Evolutionary conservation across 805 yeast species (phyloP).

Genomic region (Grigorovia jiainica): DNA sequence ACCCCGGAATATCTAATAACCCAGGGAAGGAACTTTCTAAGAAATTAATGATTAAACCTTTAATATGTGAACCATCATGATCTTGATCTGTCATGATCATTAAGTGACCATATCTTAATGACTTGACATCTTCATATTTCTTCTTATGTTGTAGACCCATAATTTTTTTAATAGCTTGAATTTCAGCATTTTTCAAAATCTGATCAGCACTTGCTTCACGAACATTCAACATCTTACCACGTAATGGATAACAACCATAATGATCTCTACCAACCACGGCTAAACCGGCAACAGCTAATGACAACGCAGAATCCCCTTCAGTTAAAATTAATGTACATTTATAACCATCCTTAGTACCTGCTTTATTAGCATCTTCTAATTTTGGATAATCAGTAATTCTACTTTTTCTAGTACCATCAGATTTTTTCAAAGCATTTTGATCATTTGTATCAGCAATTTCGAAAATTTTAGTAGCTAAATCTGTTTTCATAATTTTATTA

Average conservation of each 20-base stretch:
- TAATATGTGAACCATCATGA: conserved; percentile 97
- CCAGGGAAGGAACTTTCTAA: conserved; percentile 94
- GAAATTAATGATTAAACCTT: conserved; percentile 89
- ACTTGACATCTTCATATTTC: conserved; percentile 59
- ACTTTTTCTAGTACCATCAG: conserved; percentile 76
- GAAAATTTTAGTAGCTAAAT: conserved; percentile 55
- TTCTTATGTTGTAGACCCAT: conserved; percentile 93
- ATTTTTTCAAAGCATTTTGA: conserved; percentile 74
- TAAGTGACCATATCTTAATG: conserved; percentile 86
- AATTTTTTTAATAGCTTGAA: conserved; percentile 89
- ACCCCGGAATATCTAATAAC: conserved; percentile 79
- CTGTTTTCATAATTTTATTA: conserved; percentile 63
- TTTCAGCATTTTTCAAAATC: conserved; percentile 84
- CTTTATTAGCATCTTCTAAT: conserved; percentile 90
- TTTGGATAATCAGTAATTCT: conserved; percentile 85
- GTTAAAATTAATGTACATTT: conserved; percentile 90
- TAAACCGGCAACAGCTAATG: conserved; percentile 86
- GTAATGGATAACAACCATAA: conserved; percentile 89
- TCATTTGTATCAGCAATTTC: conserved; percentile 85
- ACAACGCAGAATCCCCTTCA: conserved; percentile 94
- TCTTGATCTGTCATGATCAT: conserved; percentile 99
- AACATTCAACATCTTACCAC: conserved; percentile 92
- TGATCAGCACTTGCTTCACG: conserved; percentile 97
- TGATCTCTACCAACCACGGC: conserved; percentile 92
- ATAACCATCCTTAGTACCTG: conserved; percentile 87